Percentiles rank a stretch among this genome's conserved stretches.
phyloP scores from a whole-genome alignment of 2,329 filamentous ascomycete species.

The Colletotrichum orbiculare region DNA sequence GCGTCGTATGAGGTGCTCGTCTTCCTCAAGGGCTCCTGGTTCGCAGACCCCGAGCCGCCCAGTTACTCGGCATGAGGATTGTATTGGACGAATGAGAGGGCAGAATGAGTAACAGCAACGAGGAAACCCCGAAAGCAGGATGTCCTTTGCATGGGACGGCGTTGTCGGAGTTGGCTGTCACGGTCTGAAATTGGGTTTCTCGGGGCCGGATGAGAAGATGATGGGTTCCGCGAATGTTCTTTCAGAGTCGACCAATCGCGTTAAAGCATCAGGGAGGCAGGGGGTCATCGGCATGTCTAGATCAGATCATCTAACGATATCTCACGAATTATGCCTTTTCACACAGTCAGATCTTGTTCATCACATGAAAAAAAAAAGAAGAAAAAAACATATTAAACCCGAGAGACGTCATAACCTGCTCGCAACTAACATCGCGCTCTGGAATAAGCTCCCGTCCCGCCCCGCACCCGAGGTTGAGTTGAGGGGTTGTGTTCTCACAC shows the following conservation, averaged over 20 bases:
- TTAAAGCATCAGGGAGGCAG: background rate
- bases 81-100: too few relatives aligned
- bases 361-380: conserved; percentile 14
- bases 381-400: background rate
- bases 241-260: conserved; percentile 20
- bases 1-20: conserved; percentile 51
- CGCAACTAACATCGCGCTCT: background rate
- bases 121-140: too few relatives aligned
- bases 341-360: background rate
- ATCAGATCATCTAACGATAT: conserved; percentile 16
- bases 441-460: conserved; percentile 22
- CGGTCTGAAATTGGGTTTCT: background rate
- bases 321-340: conserved; percentile 6
- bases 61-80: conserved; percentile 39
- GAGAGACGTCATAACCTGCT: conserved; percentile 12
- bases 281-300: conserved; percentile 4
- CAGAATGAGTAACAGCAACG: too few relatives aligned
- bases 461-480: conserved; percentile 17
- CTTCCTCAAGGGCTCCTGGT: conserved; percentile 44
- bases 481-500: background rate
- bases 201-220: background rate
- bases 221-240: background rate
- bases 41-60: conserved; percentile 42
- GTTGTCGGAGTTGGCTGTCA: conserved; percentile 5
- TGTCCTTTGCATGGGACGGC: background rate